Evolutionary conservation across 2,329 filamentous ascomycete genomes (phyloP).

Genomic region (Trichothecium roseum): DNA sequence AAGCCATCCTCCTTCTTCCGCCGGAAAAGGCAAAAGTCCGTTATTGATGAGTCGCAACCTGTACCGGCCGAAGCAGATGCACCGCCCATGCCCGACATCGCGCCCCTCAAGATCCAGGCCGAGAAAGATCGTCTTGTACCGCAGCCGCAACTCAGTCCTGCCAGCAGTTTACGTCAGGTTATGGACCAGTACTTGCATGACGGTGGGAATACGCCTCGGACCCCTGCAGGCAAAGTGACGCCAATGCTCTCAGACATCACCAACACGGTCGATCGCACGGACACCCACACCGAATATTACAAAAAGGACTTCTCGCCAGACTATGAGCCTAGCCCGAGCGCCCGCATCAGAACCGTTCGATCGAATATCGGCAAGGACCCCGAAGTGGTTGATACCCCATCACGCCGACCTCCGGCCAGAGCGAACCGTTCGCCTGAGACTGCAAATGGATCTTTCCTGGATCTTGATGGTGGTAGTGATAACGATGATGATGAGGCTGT

Average conservation of each 20-base stretch:
- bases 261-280: constrained; percentile 8
- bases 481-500: constrained; percentile 24
- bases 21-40: constrained; percentile 73
- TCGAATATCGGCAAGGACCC: constrained; percentile 26
- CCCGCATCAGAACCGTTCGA: constrained; percentile 57
- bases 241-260: constrained; percentile 14
- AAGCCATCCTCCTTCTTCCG: constrained; percentile 93
- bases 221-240: constrained; percentile 7
- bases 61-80: constrained; percentile 36
- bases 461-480: constrained; percentile 37
- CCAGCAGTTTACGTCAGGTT: constrained; percentile 72
- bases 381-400: constrained; percentile 21
- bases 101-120: constrained; percentile 20
- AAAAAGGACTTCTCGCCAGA: constrained; percentile 61
- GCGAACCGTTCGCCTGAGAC: constrained; percentile 12
- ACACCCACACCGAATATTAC: constrained; percentile 20
- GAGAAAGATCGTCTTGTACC: constrained; percentile 18
- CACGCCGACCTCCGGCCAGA: constrained; percentile 17
- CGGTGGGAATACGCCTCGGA: constrained; percentile 15
- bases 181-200: constrained; percentile 72
- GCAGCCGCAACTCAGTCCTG: constrained; percentile 45
- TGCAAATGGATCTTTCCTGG: constrained; percentile 38
- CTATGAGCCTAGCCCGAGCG: constrained; percentile 62
- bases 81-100: constrained; percentile 25
- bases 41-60: constrained; percentile 59